Evolutionary conservation across 495 filamentous ascomycete genomes (phyloP).

Genomic region (Penicillium lividum): DNA sequence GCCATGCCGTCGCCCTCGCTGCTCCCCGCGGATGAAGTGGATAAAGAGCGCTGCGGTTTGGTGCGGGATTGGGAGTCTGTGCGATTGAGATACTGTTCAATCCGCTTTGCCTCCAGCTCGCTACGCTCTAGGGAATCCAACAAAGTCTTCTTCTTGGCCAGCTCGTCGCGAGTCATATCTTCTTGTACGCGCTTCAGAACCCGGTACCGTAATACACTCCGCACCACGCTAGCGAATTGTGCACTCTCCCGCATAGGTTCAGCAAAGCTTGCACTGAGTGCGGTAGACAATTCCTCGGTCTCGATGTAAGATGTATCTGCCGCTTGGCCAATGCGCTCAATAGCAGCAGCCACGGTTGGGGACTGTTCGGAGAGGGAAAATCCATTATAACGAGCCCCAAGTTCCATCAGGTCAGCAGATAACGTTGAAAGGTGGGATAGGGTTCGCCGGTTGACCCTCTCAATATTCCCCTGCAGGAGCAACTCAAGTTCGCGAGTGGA

Average conservation of each 20-base stretch:
- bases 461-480: constrained; percentile 85
- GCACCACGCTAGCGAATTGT: constrained; percentile 93
- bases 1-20: constrained; percentile 43
- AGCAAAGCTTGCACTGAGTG: constrained; percentile 84
- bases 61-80: constrained; percentile 50
- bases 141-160: constrained; percentile 75
- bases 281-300: constrained; percentile 83
- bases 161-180: constrained; percentile 92
- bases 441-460: constrained; percentile 91
- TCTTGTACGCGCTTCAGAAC: constrained; percentile 93
- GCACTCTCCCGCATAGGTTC: constrained; percentile 97
- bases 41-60: constrained; percentile 65
- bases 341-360: constrained; percentile 83
- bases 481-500: constrained; percentile 85
- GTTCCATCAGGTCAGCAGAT: constrained; percentile 85
- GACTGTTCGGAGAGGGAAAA: constrained; percentile 93
- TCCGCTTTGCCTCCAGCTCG: constrained; percentile 85
- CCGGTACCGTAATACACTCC: constrained; percentile 81
- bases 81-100: constrained; percentile 85
- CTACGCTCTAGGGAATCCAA: constrained; percentile 84
- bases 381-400: constrained; percentile 93
- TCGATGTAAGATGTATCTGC: constrained; percentile 95
- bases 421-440: constrained; percentile 78
- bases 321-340: constrained; percentile 92
- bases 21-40: constrained; percentile 52